These are phyloP conservation scores for Orbilia quercus DNA, from an alignment of 2,329 filamentous ascomycete species.

Conservation along the genomic window DNA sequence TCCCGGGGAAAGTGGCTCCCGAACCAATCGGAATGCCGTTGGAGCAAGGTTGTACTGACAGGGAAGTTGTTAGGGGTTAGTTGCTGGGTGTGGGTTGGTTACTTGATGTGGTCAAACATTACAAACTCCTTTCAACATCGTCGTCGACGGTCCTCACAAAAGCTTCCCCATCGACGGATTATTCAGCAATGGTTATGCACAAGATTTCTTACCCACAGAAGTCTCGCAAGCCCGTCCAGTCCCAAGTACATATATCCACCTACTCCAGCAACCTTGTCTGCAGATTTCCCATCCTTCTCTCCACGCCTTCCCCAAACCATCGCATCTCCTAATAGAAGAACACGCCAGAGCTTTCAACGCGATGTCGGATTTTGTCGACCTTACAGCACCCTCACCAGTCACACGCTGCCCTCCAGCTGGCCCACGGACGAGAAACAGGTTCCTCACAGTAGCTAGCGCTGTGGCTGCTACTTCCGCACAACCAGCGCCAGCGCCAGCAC, in stretches of 20 bases:
- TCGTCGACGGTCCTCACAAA: not conserved
- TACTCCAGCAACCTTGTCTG: no score
- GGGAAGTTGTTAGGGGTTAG: no score
- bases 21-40: no score
- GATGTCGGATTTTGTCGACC: conserved; percentile 39
- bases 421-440: conserved; percentile 2
- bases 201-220: not conserved
- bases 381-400: conserved; percentile 34
- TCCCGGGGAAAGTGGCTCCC: no score
- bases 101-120: no score
- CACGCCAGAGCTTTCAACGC: not conserved
- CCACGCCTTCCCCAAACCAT: not conserved
- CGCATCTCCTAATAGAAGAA: not conserved
- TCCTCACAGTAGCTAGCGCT: not conserved
- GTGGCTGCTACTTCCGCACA: no score
- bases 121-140: not conserved
- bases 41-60: no score
- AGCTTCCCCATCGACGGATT: not conserved
- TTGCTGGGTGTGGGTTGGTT: no score
- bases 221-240: not conserved
- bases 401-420: conserved; percentile 7
- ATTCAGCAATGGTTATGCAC: conserved; percentile 10
- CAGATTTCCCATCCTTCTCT: no score
- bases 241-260: conserved; percentile 3
- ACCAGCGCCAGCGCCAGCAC: not conserved